Conservation (phyloP, 371 early-diverging fungal genomes). For the Caulochytrium protostelioides region DNA sequence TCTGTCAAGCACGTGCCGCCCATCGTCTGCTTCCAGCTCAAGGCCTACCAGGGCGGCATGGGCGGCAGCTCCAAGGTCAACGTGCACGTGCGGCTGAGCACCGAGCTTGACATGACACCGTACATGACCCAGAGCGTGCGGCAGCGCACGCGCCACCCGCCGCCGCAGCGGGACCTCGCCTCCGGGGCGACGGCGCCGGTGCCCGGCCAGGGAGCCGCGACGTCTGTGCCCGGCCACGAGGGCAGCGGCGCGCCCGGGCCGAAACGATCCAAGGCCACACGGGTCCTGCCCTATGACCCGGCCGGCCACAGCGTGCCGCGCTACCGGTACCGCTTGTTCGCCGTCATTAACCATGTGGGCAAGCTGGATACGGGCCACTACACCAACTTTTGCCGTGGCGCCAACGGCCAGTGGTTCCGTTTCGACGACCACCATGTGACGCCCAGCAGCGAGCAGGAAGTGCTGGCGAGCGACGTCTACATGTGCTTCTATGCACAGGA, state of each 20-base stretch:
- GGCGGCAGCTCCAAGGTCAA: conserved; percentile 83
- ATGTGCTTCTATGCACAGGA: conserved; percentile 4
- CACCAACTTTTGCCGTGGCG: conserved; percentile 13
- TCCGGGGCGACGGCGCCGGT: too few species aligned
- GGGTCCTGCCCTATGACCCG: too few species aligned
- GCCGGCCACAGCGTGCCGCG: conserved; percentile 35
- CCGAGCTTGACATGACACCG: conserved; percentile 76
- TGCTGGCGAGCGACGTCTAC: conserved; percentile 52
- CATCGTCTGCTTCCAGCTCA: conserved; percentile 69
- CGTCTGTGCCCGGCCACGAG: conserved; percentile 2
- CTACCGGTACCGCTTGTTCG: conserved; percentile 63
- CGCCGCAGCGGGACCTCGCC: neutral
- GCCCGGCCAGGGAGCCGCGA: conserved; percentile 1
- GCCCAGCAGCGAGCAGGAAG: conserved; percentile 43
- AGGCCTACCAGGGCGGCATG: too few species aligned
- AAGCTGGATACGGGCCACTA: conserved; percentile 85
- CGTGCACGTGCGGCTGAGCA: conserved; percentile 58
- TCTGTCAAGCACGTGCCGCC: conserved; percentile 65
- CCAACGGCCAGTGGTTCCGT: conserved; percentile 69
- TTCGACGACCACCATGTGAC: conserved; percentile 75
- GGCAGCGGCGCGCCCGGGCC: too few species aligned
- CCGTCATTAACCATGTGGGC: conserved; percentile 77
- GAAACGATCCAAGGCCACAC: too few species aligned
- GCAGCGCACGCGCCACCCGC: conserved; percentile 4
- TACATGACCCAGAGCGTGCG: conserved; percentile 42